Percentiles rank a stretch among this genome's conserved stretches.
Conservation (phyloP, 345 rosid species). For the Arabidopsis thaliana region DNA sequence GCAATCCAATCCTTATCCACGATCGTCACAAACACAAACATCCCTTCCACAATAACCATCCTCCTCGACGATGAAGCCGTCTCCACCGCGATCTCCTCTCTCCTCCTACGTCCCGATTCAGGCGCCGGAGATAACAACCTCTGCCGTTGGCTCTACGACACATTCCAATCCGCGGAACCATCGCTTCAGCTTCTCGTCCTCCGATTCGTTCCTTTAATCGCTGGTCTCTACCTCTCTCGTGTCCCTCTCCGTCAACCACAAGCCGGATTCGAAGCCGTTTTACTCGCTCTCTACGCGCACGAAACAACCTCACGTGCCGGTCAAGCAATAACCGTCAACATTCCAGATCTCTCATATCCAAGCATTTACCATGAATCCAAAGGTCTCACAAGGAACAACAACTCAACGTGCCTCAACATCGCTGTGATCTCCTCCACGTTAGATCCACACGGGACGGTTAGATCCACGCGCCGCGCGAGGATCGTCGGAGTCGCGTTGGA, state of each 20-base stretch:
- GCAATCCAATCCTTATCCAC: slow-evolving; percentile 58
- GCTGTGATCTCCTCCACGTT: slow-evolving; percentile 69
- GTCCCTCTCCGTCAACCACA: slow-evolving; percentile 61
- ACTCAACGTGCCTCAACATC: slow-evolving; percentile 61
- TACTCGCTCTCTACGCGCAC: slow-evolving; percentile 78
- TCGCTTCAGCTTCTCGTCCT: slow-evolving; percentile 74
- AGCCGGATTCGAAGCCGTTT: slow-evolving; percentile 86
- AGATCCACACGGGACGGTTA: slow-evolving; percentile 79
- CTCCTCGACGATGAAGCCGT: slow-evolving; percentile 66
- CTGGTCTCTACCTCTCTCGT: slow-evolving; percentile 82
- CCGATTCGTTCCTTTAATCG: slow-evolving; percentile 69
- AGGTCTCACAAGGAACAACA: slow-evolving; percentile 34
- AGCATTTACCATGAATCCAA: slow-evolving; percentile 79
- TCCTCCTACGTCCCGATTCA: slow-evolving; percentile 67
- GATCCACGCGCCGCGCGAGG: slow-evolving; percentile 73
- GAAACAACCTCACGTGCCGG: slow-evolving; percentile 70
- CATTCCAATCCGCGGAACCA: slow-evolving; percentile 69
- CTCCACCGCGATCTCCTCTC: slow-evolving; percentile 66
- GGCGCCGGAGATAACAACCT: slow-evolving; percentile 83
- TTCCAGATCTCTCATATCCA: slow-evolving; percentile 77
- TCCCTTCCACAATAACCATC: slow-evolving; percentile 53
- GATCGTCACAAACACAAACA: slow-evolving; percentile 48
- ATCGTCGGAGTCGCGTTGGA: slow-evolving; percentile 82
- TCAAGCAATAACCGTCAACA: slow-evolving; percentile 63
- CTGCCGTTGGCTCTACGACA: slow-evolving; percentile 93